Conservation (phyloP, 805 yeast species). For the Teunomyces atbi region DNA sequence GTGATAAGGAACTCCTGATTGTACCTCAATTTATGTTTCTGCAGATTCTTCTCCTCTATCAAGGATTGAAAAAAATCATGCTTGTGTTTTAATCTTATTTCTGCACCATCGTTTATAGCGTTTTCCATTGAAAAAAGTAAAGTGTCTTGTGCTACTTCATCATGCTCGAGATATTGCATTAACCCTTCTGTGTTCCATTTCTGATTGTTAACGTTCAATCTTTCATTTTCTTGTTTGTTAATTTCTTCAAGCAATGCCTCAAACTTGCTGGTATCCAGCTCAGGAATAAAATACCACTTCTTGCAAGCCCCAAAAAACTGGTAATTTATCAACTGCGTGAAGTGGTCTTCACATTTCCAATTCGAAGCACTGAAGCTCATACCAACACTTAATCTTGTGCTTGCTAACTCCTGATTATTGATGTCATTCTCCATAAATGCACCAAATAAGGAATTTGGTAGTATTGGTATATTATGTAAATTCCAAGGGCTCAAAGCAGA, state of each 20-base stretch:
- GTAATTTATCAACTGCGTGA: constrained; percentile 51
- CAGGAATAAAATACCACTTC: constrained; percentile 64
- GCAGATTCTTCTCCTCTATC: constrained; percentile 8
- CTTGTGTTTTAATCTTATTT: constrained; percentile 28
- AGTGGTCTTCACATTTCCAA: constrained; percentile 64
- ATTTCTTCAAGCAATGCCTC: constrained; percentile 38
- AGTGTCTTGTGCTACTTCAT: constrained; percentile 21
- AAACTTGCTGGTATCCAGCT: constrained; percentile 50
- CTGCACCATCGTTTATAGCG: constrained; percentile 26
- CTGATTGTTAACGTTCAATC: constrained; percentile 10
- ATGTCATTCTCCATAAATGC: constrained; percentile 41
- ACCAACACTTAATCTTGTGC: constrained; percentile 48
- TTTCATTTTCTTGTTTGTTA: constrained; percentile 5
- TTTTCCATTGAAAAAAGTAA: constrained; percentile 31
- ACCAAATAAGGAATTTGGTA: constrained; percentile 48
- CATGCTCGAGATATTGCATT: constrained; percentile 13
- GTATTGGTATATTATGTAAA: constrained; percentile 51
- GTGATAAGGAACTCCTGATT: constrained; percentile 50
- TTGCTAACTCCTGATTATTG: constrained; percentile 42
- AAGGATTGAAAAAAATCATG: constrained; percentile 20
- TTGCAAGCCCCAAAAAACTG: constrained; percentile 55
- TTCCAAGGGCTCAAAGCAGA: constrained; percentile 52
- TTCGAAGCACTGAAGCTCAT: constrained; percentile 53
- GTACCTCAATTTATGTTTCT: constrained; percentile 11
- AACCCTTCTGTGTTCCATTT: constrained; percentile 22